phyloP scores from a whole-genome alignment of 129 eudicot species.

The Artemisia annua region DNA sequence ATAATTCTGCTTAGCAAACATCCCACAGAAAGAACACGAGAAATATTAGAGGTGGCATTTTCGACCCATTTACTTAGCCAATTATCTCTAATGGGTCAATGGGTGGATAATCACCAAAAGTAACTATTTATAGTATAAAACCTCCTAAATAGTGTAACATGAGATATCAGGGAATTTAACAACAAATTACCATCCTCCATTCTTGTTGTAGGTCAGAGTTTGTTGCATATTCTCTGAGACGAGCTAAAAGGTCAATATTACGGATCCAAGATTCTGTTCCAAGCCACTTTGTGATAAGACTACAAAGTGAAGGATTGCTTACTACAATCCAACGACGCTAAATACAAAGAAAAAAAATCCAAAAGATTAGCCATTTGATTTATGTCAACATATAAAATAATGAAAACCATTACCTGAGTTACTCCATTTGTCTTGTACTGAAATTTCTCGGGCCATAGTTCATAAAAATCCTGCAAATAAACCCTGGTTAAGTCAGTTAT shows the following conservation, averaged over 20 bases:
- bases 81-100: background rate
- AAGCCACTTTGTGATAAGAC: conserved; percentile 59
- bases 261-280: conserved; percentile 61
- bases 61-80: background rate
- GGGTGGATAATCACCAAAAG: no score
- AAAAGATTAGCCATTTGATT: conserved; percentile 12
- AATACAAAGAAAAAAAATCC: conserved; percentile 4
- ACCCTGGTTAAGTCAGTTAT: conserved; percentile 10
- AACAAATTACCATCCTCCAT: conserved; percentile 45
- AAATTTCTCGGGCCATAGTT: conserved; percentile 62
- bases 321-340: conserved; percentile 71
- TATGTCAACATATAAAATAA: conserved; percentile 14
- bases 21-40: background rate
- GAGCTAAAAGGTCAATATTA: conserved; percentile 45
- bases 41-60: background rate
- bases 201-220: conserved; percentile 50
- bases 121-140: no score
- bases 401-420: conserved; percentile 48
- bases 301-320: conserved; percentile 58
- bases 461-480: conserved; percentile 51
- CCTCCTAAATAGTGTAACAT: no score
- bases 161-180: background rate
- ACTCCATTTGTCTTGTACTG: conserved; percentile 68
- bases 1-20: background rate
- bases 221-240: conserved; percentile 44